These are phyloP conservation scores for Marchantia polymorpha DNA, from an alignment of 225 moss, liverwort and hornwort species.

Conservation along the genomic window DNA sequence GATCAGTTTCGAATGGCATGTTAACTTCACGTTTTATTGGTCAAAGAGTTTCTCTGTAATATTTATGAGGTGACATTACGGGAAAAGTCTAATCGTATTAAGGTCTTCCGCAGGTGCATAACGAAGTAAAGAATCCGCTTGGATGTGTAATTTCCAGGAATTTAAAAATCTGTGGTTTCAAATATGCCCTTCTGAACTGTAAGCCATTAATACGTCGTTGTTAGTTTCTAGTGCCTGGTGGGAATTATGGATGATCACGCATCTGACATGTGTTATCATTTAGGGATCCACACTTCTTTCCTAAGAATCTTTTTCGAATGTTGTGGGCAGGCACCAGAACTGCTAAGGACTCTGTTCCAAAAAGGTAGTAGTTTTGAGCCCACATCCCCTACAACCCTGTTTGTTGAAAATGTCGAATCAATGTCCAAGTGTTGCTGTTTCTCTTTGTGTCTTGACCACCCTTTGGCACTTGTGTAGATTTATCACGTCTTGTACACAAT, in stretches of 20 bases:
- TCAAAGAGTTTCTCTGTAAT: too few species aligned
- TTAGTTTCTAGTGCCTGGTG: neutral
- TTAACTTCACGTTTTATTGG: too few species aligned
- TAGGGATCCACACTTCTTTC: neutral
- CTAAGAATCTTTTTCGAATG: neutral
- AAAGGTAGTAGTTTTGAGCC: conserved; percentile 42
- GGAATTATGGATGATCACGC: neutral
- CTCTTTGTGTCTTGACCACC: neutral
- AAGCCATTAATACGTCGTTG: neutral
- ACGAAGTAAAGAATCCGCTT: too few species aligned
- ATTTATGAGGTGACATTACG: too few species aligned
- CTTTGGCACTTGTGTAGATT: too few species aligned
- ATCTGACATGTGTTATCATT: neutral
- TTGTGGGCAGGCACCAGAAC: conserved; percentile 66
- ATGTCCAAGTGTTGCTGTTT: neutral
- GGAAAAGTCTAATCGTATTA: too few species aligned
- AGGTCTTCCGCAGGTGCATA: too few species aligned
- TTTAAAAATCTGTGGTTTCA: neutral
- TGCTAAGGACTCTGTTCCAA: conserved; percentile 58
- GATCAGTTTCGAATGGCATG: neutral
- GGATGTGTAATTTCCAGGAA: too few species aligned
- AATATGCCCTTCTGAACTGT: neutral
- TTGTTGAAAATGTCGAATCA: neutral
- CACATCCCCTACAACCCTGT: neutral
- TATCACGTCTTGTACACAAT: too few species aligned